Conservation (phyloP, 768 basidiomycete genomes). For the Collybia sp. region DNA sequence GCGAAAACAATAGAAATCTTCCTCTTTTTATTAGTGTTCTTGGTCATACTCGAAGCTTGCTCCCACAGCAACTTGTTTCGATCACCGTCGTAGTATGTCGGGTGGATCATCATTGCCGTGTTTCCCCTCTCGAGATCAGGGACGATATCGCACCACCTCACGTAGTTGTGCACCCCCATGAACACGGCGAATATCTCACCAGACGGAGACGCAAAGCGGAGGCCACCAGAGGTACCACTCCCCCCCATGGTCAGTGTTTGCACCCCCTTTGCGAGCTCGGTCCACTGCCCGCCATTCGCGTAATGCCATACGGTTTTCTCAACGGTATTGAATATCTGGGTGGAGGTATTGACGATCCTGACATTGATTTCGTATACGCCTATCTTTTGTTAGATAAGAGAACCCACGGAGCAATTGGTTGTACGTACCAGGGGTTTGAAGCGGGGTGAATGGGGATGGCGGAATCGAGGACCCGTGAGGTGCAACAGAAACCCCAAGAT, state of each 20-base stretch:
- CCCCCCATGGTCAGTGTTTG: conserved; percentile 26
- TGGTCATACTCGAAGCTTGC: background rate
- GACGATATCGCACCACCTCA: conserved; percentile 33
- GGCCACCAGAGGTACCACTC: conserved; percentile 33
- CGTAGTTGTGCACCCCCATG: conserved; percentile 34
- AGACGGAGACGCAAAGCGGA: conserved; percentile 23
- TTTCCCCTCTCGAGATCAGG: conserved; percentile 18
- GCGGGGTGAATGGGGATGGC: no score
- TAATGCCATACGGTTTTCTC: conserved; percentile 29
- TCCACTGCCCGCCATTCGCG: conserved; percentile 29
- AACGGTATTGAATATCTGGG: conserved; percentile 17
- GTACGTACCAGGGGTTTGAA: no score
- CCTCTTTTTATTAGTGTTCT: no score
- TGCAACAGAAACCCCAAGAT: no score
- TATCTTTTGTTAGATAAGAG: no score
- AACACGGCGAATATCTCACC: conserved; percentile 27
- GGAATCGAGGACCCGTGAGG: no score
- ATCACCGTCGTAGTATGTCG: conserved; percentile 19
- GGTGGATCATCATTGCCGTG: conserved; percentile 20
- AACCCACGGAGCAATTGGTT: no score
- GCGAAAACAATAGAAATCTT: no score
- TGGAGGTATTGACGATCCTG: no score
- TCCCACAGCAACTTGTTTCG: conserved; percentile 1
- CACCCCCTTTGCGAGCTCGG: conserved; percentile 7
- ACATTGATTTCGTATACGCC: no score